These are phyloP conservation scores for Thielaviopsis populi DNA, from an alignment of 2,329 filamentous ascomycete species.

Conservation along the genomic window DNA sequence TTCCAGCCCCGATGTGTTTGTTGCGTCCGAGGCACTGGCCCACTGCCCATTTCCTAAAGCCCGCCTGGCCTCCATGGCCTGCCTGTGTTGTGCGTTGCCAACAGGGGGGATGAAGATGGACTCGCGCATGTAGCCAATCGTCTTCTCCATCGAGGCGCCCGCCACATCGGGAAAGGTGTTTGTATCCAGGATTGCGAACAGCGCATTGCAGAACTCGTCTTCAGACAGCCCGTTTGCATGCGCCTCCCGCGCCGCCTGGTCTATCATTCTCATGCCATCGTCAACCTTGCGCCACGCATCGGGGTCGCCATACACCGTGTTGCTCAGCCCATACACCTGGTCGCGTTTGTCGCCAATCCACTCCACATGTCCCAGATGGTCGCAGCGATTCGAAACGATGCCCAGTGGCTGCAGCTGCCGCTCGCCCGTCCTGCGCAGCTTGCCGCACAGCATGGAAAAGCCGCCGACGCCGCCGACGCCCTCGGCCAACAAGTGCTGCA, in stretches of 20 bases:
- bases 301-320: conserved; percentile 40
- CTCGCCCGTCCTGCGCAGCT: conserved; percentile 27
- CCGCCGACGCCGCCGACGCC: conserved; percentile 48
- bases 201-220: conserved; percentile 33
- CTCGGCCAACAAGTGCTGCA: conserved; percentile 36
- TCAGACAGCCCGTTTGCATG: conserved; percentile 27
- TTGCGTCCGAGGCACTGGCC: conserved; percentile 19
- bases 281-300: conserved; percentile 47
- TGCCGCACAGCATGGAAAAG: conserved; percentile 52
- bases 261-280: conserved; percentile 34
- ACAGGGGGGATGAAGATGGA: conserved; percentile 48
- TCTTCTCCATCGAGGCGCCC: conserved; percentile 34
- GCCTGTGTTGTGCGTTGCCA: conserved; percentile 32
- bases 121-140: conserved; percentile 38
- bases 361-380: conserved; percentile 38
- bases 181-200: conserved; percentile 41
- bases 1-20: no score
- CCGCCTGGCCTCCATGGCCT: conserved; percentile 31
- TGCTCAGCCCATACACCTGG: conserved; percentile 45
- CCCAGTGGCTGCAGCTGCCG: conserved; percentile 34
- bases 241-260: conserved; percentile 29
- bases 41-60: conserved; percentile 22
- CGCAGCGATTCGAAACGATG: conserved; percentile 47
- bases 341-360: conserved; percentile 39
- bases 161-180: conserved; percentile 37